phyloP scores from a whole-genome alignment of 2,329 filamentous ascomycete species.

The Xylaria digitata region DNA sequence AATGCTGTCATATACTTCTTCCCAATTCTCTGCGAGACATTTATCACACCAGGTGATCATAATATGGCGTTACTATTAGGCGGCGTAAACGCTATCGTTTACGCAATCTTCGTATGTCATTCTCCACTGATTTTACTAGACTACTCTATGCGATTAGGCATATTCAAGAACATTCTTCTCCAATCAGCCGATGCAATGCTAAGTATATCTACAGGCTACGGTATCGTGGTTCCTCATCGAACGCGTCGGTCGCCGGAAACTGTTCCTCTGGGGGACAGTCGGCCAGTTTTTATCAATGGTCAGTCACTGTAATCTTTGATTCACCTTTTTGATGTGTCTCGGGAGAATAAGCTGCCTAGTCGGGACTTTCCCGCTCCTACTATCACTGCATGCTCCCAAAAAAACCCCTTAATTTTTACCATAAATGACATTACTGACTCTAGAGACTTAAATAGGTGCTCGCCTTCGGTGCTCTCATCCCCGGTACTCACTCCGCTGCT shows the following conservation, averaged over 20 bases:
- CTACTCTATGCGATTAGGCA: background rate
- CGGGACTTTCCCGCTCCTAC: no score
- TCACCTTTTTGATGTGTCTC: no score
- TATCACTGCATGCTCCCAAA: no score
- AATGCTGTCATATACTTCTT: conserved; percentile 71
- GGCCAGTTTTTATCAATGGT: conserved; percentile 68
- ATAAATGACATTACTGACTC: no score
- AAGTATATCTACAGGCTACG: conserved; percentile 52
- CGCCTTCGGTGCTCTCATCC: conserved; percentile 73
- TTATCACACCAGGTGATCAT: conserved; percentile 54
- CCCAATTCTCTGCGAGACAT: conserved; percentile 65
- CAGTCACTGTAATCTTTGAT: conserved; percentile 10
- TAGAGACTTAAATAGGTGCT: conserved; percentile 45
- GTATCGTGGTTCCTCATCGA: conserved; percentile 65
- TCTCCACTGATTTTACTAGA: background rate
- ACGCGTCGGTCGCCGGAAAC: conserved; percentile 58
- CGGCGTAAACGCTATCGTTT: conserved; percentile 68
- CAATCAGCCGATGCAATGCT: conserved; percentile 1
- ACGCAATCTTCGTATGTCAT: conserved; percentile 64
- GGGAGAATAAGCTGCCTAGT: no score
- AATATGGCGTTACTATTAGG: conserved; percentile 65
- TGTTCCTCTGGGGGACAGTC: conserved; percentile 58
- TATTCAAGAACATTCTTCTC: background rate
- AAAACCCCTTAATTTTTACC: no score
- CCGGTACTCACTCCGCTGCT: conserved; percentile 68